Evolutionary conservation across 441 rosid species (phyloP).

Genomic region (Populus hybrid): DNA sequence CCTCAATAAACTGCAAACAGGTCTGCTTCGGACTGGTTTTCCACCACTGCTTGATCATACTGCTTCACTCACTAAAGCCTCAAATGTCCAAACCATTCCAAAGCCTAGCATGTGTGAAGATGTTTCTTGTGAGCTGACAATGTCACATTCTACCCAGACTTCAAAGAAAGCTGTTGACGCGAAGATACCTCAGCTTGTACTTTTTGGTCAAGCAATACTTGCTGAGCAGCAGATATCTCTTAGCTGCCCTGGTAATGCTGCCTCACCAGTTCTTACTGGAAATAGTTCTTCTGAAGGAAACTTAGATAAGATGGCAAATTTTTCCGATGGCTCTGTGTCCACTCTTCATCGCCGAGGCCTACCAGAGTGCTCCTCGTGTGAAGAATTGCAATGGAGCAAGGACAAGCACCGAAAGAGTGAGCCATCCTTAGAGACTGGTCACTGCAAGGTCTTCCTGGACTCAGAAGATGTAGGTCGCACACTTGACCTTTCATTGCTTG

Average conservation of each 20-base stretch:
- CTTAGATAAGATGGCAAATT: slow-evolving; percentile 35
- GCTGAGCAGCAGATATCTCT: slow-evolving; percentile 69
- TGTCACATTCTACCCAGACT: slow-evolving; percentile 28
- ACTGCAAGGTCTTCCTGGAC: slow-evolving; percentile 62
- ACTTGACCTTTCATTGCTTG: slow-evolving; percentile 46
- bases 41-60: slow-evolving; percentile 29
- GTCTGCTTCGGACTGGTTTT: slow-evolving; percentile 41
- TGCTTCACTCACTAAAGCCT: slow-evolving; percentile 17
- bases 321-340: slow-evolving; percentile 63
- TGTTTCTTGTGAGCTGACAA: slow-evolving; percentile 41
- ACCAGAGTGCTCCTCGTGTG: slow-evolving; percentile 25
- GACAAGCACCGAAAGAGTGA: slow-evolving; percentile 32
- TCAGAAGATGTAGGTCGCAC: slow-evolving; percentile 63
- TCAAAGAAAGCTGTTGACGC: slow-evolving; percentile 36
- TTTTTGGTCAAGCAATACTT: slow-evolving; percentile 86
- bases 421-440: slow-evolving; percentile 38
- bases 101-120: slow-evolving; percentile 43
- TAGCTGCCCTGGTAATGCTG: slow-evolving; percentile 41
- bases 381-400: slow-evolving; percentile 30
- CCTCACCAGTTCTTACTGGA: slow-evolving; percentile 38
- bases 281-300: slow-evolving; percentile 44
- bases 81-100: slow-evolving; percentile 24
- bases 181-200: slow-evolving; percentile 58
- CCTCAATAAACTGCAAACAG: slow-evolving; percentile 47
- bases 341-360: slow-evolving; percentile 32